Conservation (phyloP, 1,284 basidiomycete genomes). For the Binderoboletus segoi region DNA sequence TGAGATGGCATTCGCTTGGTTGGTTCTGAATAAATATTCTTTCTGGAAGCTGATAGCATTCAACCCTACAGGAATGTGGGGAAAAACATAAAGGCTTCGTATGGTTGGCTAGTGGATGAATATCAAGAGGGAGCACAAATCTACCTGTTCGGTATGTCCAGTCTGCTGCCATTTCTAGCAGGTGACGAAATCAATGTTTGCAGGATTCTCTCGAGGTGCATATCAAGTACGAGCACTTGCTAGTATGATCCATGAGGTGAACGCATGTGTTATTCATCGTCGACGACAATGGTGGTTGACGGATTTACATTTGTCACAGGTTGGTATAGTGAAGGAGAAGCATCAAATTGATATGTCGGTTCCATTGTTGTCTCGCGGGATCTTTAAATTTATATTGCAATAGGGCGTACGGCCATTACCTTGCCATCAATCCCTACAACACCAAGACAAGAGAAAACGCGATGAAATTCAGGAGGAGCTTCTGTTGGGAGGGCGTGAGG, state of each 20-base stretch:
- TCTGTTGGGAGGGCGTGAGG: conserved; percentile 28
- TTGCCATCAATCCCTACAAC: too few relatives aligned
- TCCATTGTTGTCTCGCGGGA: too few relatives aligned
- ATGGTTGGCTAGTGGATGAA: conserved; percentile 38
- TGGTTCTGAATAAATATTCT: neutral
- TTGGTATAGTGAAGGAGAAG: too few relatives aligned
- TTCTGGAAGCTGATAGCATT: neutral
- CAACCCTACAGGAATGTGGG: conserved; percentile 3
- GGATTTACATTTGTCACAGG: too few relatives aligned
- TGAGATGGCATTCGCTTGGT: neutral
- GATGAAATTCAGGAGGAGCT: conserved; percentile 34
- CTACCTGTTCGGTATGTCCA: conserved; percentile 39
- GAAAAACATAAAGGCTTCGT: conserved; percentile 33
- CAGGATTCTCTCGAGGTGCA: conserved; percentile 47
- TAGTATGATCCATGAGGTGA: conserved; percentile 39
- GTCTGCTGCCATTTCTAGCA: too few relatives aligned
- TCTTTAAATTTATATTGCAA: neutral
- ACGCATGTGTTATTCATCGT: too few relatives aligned
- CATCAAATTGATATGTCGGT: too few relatives aligned
- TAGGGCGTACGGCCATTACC: too few relatives aligned
- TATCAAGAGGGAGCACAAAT: conserved; percentile 39
- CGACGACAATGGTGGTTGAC: too few relatives aligned
- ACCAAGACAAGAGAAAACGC: too few relatives aligned
- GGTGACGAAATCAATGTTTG: too few relatives aligned
- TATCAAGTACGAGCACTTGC: conserved; percentile 44